Conservation (phyloP, 805 yeast species). For the Candida morakotiae region DNA sequence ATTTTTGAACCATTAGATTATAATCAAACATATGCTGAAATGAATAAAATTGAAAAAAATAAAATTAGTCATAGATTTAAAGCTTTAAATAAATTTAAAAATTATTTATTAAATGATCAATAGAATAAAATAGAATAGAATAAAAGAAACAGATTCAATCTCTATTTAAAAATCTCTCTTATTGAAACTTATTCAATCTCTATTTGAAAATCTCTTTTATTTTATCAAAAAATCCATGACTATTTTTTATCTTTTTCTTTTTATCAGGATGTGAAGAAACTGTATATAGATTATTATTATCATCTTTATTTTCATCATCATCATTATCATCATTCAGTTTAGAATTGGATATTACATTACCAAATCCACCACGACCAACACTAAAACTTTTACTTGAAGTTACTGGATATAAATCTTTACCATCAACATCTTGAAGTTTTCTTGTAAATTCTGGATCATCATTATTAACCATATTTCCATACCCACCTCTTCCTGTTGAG, state of each 20-base stretch:
- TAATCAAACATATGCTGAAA: slow-evolving; percentile 74
- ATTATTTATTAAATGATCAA: slow-evolving; percentile 34
- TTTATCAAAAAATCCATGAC: slow-evolving; percentile 40
- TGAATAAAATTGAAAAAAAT: slow-evolving; percentile 75
- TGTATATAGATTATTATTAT: slow-evolving; percentile 25
- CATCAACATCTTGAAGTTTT: slow-evolving; percentile 64
- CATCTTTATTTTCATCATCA: slow-evolving; percentile 11
- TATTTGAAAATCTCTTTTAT: slow-evolving; percentile 38
- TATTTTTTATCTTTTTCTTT: slow-evolving; percentile 17
- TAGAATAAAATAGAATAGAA: no score
- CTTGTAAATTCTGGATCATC: slow-evolving; percentile 56
- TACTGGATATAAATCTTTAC: slow-evolving; percentile 39
- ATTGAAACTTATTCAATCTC: not conserved
- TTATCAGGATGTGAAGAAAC: slow-evolving; percentile 33
- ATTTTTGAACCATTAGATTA: slow-evolving; percentile 80
- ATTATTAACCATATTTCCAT: slow-evolving; percentile 69
- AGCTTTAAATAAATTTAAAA: slow-evolving; percentile 72
- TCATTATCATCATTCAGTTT: slow-evolving; percentile 16
- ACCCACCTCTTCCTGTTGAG: slow-evolving; percentile 77
- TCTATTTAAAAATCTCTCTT: no score
- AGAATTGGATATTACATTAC: slow-evolving; percentile 45
- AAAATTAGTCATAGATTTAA: slow-evolving; percentile 80
- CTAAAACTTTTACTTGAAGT: slow-evolving; percentile 43
- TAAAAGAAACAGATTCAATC: no score
- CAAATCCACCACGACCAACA: slow-evolving; percentile 66